A percentile compares a stretch with the other conserved stretches of the same genome.
Conservation (phyloP, 1,139 yeast genomes). For the Scheffersomyces stambukii region DNA sequence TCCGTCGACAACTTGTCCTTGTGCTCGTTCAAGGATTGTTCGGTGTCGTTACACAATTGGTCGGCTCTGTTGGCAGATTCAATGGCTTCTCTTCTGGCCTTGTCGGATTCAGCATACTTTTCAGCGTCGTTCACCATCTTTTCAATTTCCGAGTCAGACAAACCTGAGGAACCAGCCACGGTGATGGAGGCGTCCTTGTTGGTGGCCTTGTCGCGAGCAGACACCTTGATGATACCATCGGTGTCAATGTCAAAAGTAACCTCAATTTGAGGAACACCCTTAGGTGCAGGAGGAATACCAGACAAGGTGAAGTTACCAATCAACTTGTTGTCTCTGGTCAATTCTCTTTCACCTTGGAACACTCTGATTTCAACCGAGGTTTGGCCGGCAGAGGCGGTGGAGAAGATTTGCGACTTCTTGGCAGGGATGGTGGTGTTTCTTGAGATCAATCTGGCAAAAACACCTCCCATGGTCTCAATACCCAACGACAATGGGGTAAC, state of each 20-base stretch:
- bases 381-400: constrained; percentile 98
- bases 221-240: constrained; percentile 97
- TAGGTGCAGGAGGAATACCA: constrained; percentile 98
- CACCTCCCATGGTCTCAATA: constrained; percentile 99
- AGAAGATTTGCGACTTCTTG: constrained; percentile 94
- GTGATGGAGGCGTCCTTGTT: constrained; percentile 98
- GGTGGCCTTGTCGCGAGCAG: constrained; percentile 97
- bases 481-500: constrained; percentile 98
- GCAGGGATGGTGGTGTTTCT: constrained; percentile 98
- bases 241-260: constrained; percentile 98
- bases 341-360: constrained; percentile 99
- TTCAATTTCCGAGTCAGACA: constrained; percentile 94
- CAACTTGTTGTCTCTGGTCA: constrained; percentile 96
- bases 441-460: constrained; percentile 93
- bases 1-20: constrained; percentile 88
- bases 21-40: constrained; percentile 88
- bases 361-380: constrained; percentile 98
- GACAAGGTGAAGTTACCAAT: constrained; percentile 96
- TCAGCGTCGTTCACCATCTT: constrained; percentile 98
- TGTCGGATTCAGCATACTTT: constrained; percentile 94
- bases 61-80: constrained; percentile 97
- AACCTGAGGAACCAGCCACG: constrained; percentile 97
- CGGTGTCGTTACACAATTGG: constrained; percentile 94
- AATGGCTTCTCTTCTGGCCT: constrained; percentile 90
- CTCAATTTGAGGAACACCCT: constrained; percentile 99